A percentile compares a stretch with the other conserved stretches of the same genome.
These are phyloP conservation scores for Debaryomyces psychrophilus DNA, from an alignment of 1,139 yeast species.

Conservation along the genomic window DNA sequence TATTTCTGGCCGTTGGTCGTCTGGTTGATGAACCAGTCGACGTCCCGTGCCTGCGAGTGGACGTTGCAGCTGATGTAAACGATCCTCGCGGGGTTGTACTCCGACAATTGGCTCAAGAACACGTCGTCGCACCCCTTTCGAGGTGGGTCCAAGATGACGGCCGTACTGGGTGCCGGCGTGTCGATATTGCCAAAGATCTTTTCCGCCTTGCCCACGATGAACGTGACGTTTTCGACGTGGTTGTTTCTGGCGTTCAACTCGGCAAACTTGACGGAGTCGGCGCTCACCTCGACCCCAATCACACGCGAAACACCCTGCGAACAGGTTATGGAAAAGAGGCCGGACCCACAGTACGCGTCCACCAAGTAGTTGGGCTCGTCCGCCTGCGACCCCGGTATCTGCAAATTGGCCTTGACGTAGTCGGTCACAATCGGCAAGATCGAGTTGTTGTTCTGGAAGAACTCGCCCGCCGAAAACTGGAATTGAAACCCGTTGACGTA, in stretches of 20 bases:
- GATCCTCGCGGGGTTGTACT: slow-evolving; percentile 78
- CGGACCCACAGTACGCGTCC: slow-evolving; percentile 98
- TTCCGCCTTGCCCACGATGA: slow-evolving; percentile 92
- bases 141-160: slow-evolving; percentile 95
- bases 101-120: slow-evolving; percentile 81
- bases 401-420: slow-evolving; percentile 74
- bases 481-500: slow-evolving; percentile 73
- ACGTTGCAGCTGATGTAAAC: slow-evolving; percentile 96
- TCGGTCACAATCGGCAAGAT: slow-evolving; percentile 80
- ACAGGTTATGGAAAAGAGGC: slow-evolving; percentile 86
- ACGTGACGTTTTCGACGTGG: slow-evolving; percentile 73
- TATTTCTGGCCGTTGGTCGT: slow-evolving; percentile 67
- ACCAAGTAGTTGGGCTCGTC: slow-evolving; percentile 66
- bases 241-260: slow-evolving; percentile 76
- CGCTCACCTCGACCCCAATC: slow-evolving; percentile 92
- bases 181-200: slow-evolving; percentile 79
- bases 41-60: slow-evolving; percentile 94
- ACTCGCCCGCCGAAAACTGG: slow-evolving; percentile 90
- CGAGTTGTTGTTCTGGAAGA: slow-evolving; percentile 93
- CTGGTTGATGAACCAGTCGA: slow-evolving; percentile 75
- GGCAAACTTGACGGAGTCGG: slow-evolving; percentile 90
- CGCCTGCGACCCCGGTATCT: slow-evolving; percentile 39
- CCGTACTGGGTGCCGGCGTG: slow-evolving; percentile 69
- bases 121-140: slow-evolving; percentile 94
- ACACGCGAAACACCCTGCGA: slow-evolving; percentile 78